phyloP scores from a whole-genome alignment of 2,329 filamentous ascomycete genomes.

The Phialophora tarda region DNA sequence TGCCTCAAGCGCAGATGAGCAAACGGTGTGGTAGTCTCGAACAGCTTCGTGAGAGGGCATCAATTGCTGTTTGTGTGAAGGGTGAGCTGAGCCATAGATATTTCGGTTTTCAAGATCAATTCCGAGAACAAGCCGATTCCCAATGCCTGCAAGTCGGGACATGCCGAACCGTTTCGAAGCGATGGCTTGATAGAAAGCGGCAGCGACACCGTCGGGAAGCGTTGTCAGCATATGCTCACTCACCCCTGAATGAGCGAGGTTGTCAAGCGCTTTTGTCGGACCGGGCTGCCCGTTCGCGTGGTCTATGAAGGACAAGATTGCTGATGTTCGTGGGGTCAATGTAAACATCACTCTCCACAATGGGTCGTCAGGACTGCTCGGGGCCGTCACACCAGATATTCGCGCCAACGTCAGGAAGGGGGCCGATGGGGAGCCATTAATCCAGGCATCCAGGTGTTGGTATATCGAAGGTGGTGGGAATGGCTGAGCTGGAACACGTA shows the following conservation, averaged over 20 bases:
- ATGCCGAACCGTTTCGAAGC: constrained; percentile 46
- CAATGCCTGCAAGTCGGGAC: neutral
- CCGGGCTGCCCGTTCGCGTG: constrained; percentile 4
- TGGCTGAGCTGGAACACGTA: constrained; percentile 56
- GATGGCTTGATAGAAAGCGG: constrained; percentile 81
- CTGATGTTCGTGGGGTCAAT: constrained; percentile 31
- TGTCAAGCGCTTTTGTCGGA: constrained; percentile 18
- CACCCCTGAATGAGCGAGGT: constrained; percentile 63
- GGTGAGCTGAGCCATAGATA: constrained; percentile 3
- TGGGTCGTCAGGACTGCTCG: constrained; percentile 12
- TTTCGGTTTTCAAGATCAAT: neutral
- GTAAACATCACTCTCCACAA: constrained; percentile 12
- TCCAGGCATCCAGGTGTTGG: constrained; percentile 52
- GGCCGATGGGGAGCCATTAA: constrained; percentile 40
- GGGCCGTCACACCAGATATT: constrained; percentile 46
- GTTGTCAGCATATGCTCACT: constrained; percentile 70
- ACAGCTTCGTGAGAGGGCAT: constrained; percentile 61
- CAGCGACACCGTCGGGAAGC: constrained; percentile 81
- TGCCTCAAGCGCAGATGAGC: constrained; percentile 57
- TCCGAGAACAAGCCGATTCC: constrained; percentile 5
- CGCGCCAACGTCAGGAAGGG: constrained; percentile 59
- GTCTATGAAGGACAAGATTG: constrained; percentile 25
- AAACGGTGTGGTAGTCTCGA: constrained; percentile 80
- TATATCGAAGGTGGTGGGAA: constrained; percentile 66
- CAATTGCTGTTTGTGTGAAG: constrained; percentile 19